A percentile compares a stretch with the other conserved stretches of the same genome.
phyloP scores from a whole-genome alignment of 306 rosid species.

The Luffa acutangula region DNA sequence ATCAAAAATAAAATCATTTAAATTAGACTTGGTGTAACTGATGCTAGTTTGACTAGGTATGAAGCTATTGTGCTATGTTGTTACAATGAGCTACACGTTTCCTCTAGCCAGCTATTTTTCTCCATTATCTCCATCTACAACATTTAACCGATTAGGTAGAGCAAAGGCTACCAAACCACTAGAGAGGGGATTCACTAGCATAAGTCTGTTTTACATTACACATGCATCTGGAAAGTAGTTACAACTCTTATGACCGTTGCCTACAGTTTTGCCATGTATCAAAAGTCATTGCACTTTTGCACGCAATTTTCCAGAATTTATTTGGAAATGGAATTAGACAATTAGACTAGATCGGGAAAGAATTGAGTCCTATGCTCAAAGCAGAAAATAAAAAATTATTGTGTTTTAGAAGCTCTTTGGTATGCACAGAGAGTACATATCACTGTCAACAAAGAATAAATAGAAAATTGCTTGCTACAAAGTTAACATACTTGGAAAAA shows the following conservation, averaged over 20 bases:
- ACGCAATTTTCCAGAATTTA: not conserved
- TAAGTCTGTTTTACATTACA: not conserved
- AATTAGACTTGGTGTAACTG: not conserved
- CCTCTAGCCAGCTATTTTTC: not conserved
- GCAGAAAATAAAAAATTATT: not conserved
- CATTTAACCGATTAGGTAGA: not conserved
- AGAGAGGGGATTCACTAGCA: not conserved
- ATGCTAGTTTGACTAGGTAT: not conserved
- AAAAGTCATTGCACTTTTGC: not conserved
- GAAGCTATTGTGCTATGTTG: not conserved
- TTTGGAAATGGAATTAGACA: not conserved
- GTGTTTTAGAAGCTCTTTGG: not conserved
- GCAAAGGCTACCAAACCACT: not conserved
- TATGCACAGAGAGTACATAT: not conserved
- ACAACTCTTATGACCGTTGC: not conserved
- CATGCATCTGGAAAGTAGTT: not conserved
- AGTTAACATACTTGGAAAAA: conserved; percentile 56
- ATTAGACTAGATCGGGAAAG: not conserved
- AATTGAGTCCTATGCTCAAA: not conserved
- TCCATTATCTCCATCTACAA: not conserved
- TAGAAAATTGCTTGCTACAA: not conserved
- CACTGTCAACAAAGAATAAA: not conserved
- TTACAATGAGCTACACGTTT: not conserved
- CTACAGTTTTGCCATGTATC: not conserved
- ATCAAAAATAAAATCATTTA: not conserved